Base-by-base conservation (phyloP, 116 monocot species). In the Phalaenopsis hybrid region DNA sequence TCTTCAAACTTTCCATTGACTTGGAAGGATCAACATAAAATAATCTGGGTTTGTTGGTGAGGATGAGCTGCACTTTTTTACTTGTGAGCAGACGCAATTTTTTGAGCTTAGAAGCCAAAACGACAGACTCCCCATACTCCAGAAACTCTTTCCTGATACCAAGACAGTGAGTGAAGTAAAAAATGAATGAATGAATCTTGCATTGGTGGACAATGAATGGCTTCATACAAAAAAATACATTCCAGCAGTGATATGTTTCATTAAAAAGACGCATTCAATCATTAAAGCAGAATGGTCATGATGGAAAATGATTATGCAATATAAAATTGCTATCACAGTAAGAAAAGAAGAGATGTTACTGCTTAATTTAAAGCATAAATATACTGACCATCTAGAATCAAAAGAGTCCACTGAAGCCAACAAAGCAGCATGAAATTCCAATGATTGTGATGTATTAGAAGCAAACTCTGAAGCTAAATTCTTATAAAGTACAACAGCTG, bases 21-120 rank as follows among this genome's bases (percentile, higher is more conserved):
- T 90, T 99, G 51, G 87, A 86, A 73, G 91, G 86, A 78, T 94
- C 88, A 4, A 99, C 85, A 68, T 81, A 90, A 70, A 94, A 88
- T 77, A 99, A 79, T 80, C 91, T 95, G 8, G 92, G 92, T 80
- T 89, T 99, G 85, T 95, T 87, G 18, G 99, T 99, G 72, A 99
- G 89, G 65, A 99, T 94, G 61, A 99, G 88, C 75, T 95, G 92
- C 25, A 99, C 94, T 87, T 99, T 99, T 88, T 95, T 99, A 83
- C 85, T 92, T 74, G 88, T 91, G 75, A 99, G 79, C 76, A 86
- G 93, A 23, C 85, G 85, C 34, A 95, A 16, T 83, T 94, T 99
- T 90, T 95, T 99, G 82, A 99, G 41, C 81, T 86, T 90, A 51
- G 99, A 94, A 25, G 85, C 90, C 91, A 99, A 92, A 16, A 99